Evolutionary conservation across 345 rosid genomes (phyloP).

Genomic region (Lumnitzera littorea): DNA sequence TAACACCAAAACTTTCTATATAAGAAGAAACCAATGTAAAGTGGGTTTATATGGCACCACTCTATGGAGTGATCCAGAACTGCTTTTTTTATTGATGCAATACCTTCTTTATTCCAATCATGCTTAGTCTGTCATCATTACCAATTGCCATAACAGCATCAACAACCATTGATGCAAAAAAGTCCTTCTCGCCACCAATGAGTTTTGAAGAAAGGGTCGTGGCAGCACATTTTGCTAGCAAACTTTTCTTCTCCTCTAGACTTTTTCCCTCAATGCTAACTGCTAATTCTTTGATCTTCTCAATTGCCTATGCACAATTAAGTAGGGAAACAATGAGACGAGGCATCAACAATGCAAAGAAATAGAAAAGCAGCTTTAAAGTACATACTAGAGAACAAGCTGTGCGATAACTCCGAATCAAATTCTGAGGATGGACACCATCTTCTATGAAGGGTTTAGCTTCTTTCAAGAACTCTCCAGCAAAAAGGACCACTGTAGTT

Average conservation of each 20-base stretch:
- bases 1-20: too few relatives aligned
- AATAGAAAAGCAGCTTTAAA: not conserved
- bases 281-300: conserved; percentile 75
- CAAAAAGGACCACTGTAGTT: conserved; percentile 91
- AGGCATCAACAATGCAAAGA: not conserved
- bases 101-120: conserved; percentile 98
- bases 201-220: conserved; percentile 97
- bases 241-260: conserved; percentile 79
- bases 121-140: conserved; percentile 66
- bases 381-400: conserved; percentile 61
- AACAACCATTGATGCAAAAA: conserved; percentile 89
- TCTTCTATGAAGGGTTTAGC: conserved; percentile 97
- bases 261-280: conserved; percentile 89
- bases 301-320: conserved; percentile 52
- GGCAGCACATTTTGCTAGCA: conserved; percentile 87
- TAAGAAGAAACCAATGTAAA: too few relatives aligned
- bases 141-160: conserved; percentile 92
- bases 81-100: not conserved
- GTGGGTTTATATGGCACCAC: too few relatives aligned
- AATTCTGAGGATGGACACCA: conserved; percentile 91
- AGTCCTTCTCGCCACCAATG: conserved; percentile 95
- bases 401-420: conserved; percentile 82
- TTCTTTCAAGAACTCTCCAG: conserved; percentile 91
- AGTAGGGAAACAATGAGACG: not conserved
- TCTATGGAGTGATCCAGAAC: too few relatives aligned